These are phyloP conservation scores for Spathaspora passalidarum DNA, from an alignment of 805 yeast genomes.

Conservation along the genomic window DNA sequence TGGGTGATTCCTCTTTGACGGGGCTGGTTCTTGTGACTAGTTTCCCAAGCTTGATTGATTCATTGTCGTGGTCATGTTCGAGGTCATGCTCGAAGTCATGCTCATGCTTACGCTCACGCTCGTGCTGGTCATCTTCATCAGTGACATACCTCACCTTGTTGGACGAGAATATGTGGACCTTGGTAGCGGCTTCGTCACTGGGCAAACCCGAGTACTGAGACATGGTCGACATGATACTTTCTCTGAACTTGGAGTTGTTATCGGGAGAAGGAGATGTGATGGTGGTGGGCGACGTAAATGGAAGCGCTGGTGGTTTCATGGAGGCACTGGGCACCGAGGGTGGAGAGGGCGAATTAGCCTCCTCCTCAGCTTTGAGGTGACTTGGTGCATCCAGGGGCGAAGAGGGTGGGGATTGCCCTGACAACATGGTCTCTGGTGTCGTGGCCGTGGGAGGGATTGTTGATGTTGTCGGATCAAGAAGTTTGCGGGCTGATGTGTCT, in stretches of 20 bases:
- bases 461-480: too few species aligned
- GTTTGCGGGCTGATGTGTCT: neutral
- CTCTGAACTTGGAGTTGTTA: slow-evolving; percentile 10
- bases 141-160: neutral
- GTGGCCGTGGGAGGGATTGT: too few species aligned
- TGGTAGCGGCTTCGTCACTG: neutral
- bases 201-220: slow-evolving; percentile 17
- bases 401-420: too few species aligned
- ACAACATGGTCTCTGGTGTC: too few species aligned
- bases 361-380: too few species aligned
- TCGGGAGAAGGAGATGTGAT: too few species aligned
- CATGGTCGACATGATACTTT: slow-evolving; percentile 17
- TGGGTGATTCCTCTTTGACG: slow-evolving; percentile 18
- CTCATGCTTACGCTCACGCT: neutral
- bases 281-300: neutral
- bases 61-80: neutral
- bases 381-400: too few species aligned
- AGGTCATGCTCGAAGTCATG: too few species aligned
- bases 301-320: neutral
- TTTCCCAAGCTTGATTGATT: slow-evolving; percentile 12
- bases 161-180: neutral
- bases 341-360: neutral
- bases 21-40: slow-evolving; percentile 8
- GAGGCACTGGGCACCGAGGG: neutral
- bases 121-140: neutral